Conservation (phyloP, 495 filamentous ascomycete species). For the Viridothelium virens region DNA sequence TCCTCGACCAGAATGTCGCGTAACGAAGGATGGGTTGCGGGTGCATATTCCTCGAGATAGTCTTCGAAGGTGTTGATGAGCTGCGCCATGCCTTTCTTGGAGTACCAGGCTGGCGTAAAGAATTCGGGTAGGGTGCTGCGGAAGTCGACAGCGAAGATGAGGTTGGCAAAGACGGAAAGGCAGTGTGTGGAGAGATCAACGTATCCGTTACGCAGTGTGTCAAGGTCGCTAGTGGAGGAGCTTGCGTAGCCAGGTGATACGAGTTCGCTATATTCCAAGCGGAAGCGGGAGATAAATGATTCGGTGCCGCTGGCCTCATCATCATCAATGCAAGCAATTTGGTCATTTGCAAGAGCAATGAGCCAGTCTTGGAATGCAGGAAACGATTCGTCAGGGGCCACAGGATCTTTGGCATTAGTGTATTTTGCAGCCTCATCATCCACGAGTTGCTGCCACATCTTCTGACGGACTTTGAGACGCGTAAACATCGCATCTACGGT, state of each 20-base stretch:
- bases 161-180: conserved; percentile 68
- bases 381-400: conserved; percentile 61
- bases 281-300: conserved; percentile 75
- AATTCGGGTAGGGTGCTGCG: conserved; percentile 70
- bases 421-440: conserved; percentile 78
- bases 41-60: conserved; percentile 78
- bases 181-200: conserved; percentile 89
- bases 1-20: conserved; percentile 86
- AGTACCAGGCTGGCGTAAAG: conserved; percentile 87
- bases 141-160: conserved; percentile 87
- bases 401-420: conserved; percentile 34
- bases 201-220: conserved; percentile 75
- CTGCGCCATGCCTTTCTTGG: conserved; percentile 69
- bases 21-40: conserved; percentile 73
- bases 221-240: conserved; percentile 59
- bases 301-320: conserved; percentile 60
- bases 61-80: conserved; percentile 91
- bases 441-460: conserved; percentile 74
- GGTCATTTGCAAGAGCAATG: conserved; percentile 94
- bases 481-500: conserved; percentile 92
- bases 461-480: conserved; percentile 70
- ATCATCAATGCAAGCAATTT: conserved; percentile 95
- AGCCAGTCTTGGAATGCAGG: conserved; percentile 85
- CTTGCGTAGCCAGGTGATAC: conserved; percentile 76
- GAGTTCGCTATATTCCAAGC: conserved; percentile 63